Evolutionary conservation across 2,329 filamentous ascomycete species (phyloP), one percentile per base, ranked within the genome.

Genomic region (Hirsutella rhossiliensis): DNA sequence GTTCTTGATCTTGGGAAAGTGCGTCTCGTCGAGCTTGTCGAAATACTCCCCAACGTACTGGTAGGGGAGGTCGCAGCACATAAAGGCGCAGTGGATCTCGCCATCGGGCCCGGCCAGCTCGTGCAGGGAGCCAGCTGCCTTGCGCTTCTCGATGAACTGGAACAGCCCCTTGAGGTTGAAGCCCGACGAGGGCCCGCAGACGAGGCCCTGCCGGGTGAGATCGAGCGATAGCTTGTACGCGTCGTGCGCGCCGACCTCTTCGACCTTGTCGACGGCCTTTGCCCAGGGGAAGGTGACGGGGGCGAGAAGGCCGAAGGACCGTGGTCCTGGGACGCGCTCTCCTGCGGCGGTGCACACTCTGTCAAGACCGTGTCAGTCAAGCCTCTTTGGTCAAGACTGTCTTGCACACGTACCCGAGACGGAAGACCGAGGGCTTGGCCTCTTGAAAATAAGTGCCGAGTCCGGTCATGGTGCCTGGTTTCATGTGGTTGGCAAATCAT

Each of bases 21-120:
- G 57, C 2, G 62, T 59, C 1, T 62, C 50, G 2, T 63, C 67
- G 11, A 80, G 60, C 50, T 76, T 78, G 23, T 72, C 64, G 50
- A 78, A 80, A 52, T 80, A 80, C 49, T 75, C 73, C 20, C 68
- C 62, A 38, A 80, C 68, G 47, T 80, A 80, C 53, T 80, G 76
- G 49, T 81, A 80, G 0, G 78, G 78, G 23, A 81, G 49, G 45
- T 82, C 78, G 45, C 76, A 80, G 58, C 76, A 81, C 3, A 80
- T 56, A 54, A 81, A 81, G 0, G 76, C 75, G 39, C 72, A 76
- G 47, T 72, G 64, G 2, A 73, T 62, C 41, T 66, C 59, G 1
- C 71, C 71, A 29, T 69, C 63, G 0, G 60, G 54, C 1, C 66
- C 68, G 1, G 65, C 62, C 1, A 78, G 55, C 11, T 69, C 60